phyloP scores from a whole-genome alignment of 768 basidiomycete genomes.

The Tulasnella sp. region DNA sequence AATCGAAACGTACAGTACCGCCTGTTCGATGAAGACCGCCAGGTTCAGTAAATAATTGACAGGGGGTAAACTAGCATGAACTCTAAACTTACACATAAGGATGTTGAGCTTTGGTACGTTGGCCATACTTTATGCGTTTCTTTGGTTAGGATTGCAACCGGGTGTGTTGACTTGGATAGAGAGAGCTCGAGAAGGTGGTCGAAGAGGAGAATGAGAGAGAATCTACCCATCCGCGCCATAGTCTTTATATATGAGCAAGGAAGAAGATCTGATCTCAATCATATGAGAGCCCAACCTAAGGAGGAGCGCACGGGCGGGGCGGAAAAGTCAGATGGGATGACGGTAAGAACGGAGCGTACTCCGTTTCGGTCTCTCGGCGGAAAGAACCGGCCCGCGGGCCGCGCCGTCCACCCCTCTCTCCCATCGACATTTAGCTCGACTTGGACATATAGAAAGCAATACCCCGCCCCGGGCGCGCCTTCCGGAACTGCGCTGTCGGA shows the following conservation, averaged over 20 bases:
- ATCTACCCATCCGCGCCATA: neutral
- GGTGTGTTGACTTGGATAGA: neutral
- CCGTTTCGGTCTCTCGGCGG: conserved; percentile 1
- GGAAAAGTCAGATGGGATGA: too few relatives aligned
- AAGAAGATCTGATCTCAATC: neutral
- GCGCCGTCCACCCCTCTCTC: neutral
- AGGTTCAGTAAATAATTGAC: neutral
- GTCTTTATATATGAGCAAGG: neutral
- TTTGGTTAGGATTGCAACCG: neutral
- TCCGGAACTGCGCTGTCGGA: neutral
- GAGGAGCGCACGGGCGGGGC: too few relatives aligned
- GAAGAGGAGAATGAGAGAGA: neutral
- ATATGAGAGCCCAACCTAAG: neutral
- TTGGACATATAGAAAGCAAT: neutral
- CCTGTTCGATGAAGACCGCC: neutral
- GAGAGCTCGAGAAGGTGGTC: neutral
- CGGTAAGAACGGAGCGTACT: neutral
- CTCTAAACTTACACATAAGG: neutral
- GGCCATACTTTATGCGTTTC: neutral
- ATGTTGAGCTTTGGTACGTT: conserved; percentile 8
- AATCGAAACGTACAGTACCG: neutral
- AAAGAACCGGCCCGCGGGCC: neutral
- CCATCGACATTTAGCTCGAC: neutral
- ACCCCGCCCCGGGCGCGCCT: neutral
- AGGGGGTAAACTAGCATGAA: neutral